These are phyloP conservation scores for Takashimella koratensis DNA, from an alignment of 1,284 basidiomycete species.

Conservation along the genomic window DNA sequence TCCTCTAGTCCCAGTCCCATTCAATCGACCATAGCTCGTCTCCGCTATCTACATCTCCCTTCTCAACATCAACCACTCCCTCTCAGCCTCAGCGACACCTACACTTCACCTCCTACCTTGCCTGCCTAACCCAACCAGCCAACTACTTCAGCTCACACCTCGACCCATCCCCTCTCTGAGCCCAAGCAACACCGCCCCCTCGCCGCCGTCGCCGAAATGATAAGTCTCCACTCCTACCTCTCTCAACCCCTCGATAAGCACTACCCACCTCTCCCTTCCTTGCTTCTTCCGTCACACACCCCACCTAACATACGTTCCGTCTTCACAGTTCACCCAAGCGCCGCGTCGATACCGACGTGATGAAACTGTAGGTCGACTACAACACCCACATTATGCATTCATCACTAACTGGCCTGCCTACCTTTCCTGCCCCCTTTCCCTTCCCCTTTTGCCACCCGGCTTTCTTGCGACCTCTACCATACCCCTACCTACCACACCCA, in stretches of 20 bases:
- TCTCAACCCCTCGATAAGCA: neutral
- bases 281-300: conserved; percentile 5
- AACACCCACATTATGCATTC: too few relatives aligned
- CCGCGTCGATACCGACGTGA: conserved; percentile 97
- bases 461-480: conserved; percentile 1
- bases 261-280: neutral
- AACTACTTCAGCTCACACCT: too few relatives aligned
- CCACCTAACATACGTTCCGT: conserved; percentile 5
- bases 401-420: too few relatives aligned
- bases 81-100: too few relatives aligned
- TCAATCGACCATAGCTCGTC: too few relatives aligned
- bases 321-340: conserved; percentile 70
- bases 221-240: conserved; percentile 24
- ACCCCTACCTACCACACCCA: conserved; percentile 3
- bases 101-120: too few relatives aligned
- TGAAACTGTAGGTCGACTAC: conserved; percentile 82
- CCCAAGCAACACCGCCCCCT: neutral
- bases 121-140: too few relatives aligned
- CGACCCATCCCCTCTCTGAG: too few relatives aligned
- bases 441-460: conserved; percentile 10
- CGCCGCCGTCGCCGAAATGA: conserved; percentile 15
- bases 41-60: too few relatives aligned
- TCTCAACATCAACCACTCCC: too few relatives aligned
- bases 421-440: too few relatives aligned
- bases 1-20: too few relatives aligned